Evolutionary conservation across 805 yeast species (phyloP), one percentile per base, ranked within the genome.

Genomic region (Zygosaccharomyces rouxii): DNA sequence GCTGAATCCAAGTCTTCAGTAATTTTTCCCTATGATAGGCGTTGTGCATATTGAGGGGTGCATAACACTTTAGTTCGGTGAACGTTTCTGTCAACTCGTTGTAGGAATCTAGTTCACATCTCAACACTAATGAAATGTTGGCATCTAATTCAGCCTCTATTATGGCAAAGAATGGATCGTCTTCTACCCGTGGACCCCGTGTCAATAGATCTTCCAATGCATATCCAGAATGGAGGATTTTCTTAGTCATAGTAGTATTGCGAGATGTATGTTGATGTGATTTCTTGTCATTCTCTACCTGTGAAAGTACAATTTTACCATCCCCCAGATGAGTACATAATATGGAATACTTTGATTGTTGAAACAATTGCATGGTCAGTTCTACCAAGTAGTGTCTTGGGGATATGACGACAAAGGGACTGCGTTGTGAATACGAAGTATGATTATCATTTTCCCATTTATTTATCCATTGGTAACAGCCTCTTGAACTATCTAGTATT

Each of bases 31-130:
- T 52, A 47, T 66, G 69, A 26, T 54, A 47, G 1, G 49, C 35
- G 29, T 53, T 56, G 7, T 54, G 48, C 47, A 59, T 44, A 16
- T 54, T 57, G 7, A 66, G 41, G 7, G 53, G 51, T 2, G 56
- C 48, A 37, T 54, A 64, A 44, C 70, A 64, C 50, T 66, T 66
- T 22, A 66, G 38, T 48, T 66, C 70, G 7, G 63, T 60, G 39
- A 57, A 65, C 2, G 47, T 47, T 4, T 56, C 49, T 2, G 53
- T 47, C 2, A 35, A 22, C 1, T 50, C 28, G 35, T 66, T 59
- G 47, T 55, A 57, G 7, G 64, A 56, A 47, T 66, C 70, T 60
- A 66, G 58, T 48, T 66, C 70, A 40, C 67, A 63, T 14, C 68
- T 58, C 13, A 66, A 40, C n/a, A 66, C 42, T 10, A 64, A n/a